Conservation (phyloP, 495 filamentous ascomycete genomes). For the Penicillium pulvis region DNA sequence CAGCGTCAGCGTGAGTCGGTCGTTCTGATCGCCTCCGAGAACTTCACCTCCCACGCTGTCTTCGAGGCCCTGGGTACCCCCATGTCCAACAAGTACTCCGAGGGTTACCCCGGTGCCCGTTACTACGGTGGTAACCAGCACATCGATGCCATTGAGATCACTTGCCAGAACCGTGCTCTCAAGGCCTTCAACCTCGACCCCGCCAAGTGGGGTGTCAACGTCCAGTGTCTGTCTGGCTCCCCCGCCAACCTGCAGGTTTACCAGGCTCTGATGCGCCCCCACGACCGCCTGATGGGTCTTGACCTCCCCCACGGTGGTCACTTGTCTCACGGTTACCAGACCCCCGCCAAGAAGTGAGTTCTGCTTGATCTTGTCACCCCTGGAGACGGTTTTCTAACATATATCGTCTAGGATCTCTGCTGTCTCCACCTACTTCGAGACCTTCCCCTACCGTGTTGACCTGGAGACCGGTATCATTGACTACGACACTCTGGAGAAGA, state of each 20-base stretch:
- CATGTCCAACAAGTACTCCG: conserved; percentile 99
- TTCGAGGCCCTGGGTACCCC: conserved; percentile 94
- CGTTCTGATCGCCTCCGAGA: conserved; percentile 98
- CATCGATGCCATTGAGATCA: conserved; percentile 94
- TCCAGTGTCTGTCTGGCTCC: conserved; percentile 85
- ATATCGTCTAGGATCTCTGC: conserved; percentile 70
- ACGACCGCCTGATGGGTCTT: conserved; percentile 95
- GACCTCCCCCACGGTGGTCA: conserved; percentile 98
- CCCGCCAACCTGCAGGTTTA: conserved; percentile 98
- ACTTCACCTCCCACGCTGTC: conserved; percentile 97
- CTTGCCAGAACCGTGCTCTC: conserved; percentile 94
- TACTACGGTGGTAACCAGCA: conserved; percentile 99
- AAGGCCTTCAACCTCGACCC: conserved; percentile 85
- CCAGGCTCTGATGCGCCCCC: conserved; percentile 96
- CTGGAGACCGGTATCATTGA: conserved; percentile 95
- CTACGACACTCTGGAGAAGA: conserved; percentile 90
- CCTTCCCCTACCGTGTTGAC: conserved; percentile 89
- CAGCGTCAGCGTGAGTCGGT: conserved; percentile 98
- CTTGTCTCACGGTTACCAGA: conserved; percentile 98
- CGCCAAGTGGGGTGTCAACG: conserved; percentile 97
- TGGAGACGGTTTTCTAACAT: conserved; percentile 15
- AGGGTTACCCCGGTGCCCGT: conserved; percentile 96
- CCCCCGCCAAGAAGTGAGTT: conserved; percentile 80
- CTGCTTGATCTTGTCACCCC: background rate
- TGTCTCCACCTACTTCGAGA: conserved; percentile 93